Base-by-base conservation (phyloP, 345 rosid species). In the Balakata baccata region DNA sequence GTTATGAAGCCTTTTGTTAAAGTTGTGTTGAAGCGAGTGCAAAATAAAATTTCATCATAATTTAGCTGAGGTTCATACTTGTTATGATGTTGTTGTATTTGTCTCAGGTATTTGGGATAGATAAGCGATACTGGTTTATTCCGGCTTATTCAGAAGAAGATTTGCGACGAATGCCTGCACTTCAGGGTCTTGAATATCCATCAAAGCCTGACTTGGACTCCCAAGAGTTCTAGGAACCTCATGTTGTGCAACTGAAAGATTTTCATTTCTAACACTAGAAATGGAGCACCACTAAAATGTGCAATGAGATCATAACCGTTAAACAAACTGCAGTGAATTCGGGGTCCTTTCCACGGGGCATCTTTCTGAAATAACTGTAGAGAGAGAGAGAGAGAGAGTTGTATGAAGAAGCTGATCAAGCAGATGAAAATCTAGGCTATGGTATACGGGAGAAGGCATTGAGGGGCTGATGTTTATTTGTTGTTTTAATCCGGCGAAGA, bases 181-280 rank as follows among this genome's bases (percentile, higher is more conserved):
- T 95, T 78, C 96, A 92, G 75, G 97, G 99, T 71, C 92, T 95
- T 17, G 97, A 90, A 72, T 95, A 89, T 74, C 98, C 98, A 61
- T 90, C 91, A 3, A 94, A 87, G 77, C 97, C 97, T 0, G 92
- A 94, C 49, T 89, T 84, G 45, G 94, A 83, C 81, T 86, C 94
- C 7, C 89, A 91, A 70, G 90, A 86, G 57, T 89, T 91, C 79
- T 88, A 80, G 84, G 70, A 80, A 56, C 57, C 63, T 38, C 62
- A 64, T 23, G 23, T 20, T 41, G 12, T 5, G 68, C 70, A 60
- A 50, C n/a, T 50, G 70, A 70, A 25, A 59, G 23, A 3, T 59
- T 43, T 58, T 25, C 43, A 46, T 11, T 5, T 66, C 51, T 45
- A 41, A 72, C 81, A 47, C 57, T 81, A 78, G 72, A 65, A 39